A percentile compares a stretch with the other conserved stretches of the same genome.
Conservation (phyloP, 78 protist species). For the Dictyostelium capitatum region DNA sequence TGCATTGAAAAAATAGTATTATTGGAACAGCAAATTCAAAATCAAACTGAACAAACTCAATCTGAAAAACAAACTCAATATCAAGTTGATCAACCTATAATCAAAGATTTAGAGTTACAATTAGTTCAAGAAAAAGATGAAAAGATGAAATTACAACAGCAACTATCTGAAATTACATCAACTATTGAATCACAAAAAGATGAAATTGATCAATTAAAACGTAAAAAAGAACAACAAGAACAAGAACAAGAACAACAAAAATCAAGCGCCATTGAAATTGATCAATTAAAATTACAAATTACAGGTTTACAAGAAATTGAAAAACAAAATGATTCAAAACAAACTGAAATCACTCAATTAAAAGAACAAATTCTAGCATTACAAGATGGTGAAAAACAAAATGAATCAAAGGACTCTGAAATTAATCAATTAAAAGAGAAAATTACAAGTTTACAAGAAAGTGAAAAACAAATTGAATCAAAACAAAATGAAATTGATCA, state of each 20-base stretch:
- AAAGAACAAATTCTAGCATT: too few species aligned
- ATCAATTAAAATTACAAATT: not conserved
- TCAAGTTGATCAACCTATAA: not conserved
- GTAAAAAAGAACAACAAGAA: too few species aligned
- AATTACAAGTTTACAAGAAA: not conserved
- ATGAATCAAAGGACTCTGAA: too few species aligned
- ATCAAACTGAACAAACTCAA: not conserved
- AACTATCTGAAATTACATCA: not conserved
- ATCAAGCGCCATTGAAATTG: too few species aligned
- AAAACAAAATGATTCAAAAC: too few species aligned
- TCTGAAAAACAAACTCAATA: not conserved
- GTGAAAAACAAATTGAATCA: too few species aligned
- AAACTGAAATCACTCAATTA: not conserved
- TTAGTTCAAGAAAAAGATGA: not conserved
- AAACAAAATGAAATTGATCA: not conserved
- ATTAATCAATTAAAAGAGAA: too few species aligned
- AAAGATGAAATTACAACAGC: not conserved
- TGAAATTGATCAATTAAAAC: conserved; percentile 15
- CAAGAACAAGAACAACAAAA: too few species aligned
- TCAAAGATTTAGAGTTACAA: not conserved
- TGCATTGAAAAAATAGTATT: not conserved
- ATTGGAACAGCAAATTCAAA: conserved; percentile 26
- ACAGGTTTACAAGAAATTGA: not conserved
- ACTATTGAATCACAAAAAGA: not conserved
- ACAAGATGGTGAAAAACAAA: too few species aligned